phyloP scores from a whole-genome alignment of 192 early-diverging fungal species.

The Backusella morwellensis region DNA sequence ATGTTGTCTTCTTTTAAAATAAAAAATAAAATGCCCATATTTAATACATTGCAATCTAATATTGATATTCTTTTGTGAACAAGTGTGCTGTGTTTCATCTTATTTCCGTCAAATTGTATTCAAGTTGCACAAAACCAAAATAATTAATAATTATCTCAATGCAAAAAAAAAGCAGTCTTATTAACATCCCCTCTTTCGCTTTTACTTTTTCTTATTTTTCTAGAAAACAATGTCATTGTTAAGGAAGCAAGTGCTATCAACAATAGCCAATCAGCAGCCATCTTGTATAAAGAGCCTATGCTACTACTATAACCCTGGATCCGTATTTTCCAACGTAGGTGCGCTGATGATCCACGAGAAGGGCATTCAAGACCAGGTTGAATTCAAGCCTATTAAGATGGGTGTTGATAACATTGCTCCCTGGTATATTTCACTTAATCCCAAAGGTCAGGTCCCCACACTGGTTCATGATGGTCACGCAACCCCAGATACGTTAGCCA shows the following conservation, averaged over 20 bases:
- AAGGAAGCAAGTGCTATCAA: background rate
- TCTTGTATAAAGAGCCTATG: background rate
- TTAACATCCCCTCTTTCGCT: background rate
- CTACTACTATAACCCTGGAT: background rate
- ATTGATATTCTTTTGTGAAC: no score
- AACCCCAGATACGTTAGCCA: background rate
- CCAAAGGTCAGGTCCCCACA: slow-evolving; percentile 17
- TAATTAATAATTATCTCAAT: no score
- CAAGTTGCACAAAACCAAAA: no score
- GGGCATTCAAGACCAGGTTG: slow-evolving; percentile 4
- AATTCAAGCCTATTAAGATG: background rate
- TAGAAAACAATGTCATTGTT: background rate
- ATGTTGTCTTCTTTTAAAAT: background rate
- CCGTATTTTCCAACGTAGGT: background rate
- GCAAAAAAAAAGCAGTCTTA: background rate
- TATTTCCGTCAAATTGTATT: no score
- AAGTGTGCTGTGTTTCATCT: no score
- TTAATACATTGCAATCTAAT: no score
- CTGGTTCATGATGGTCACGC: background rate
- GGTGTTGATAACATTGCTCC: slow-evolving; percentile 15
- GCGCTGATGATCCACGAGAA: background rate
- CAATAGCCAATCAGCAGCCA: background rate
- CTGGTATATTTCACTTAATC: slow-evolving; percentile 16
- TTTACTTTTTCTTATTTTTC: background rate
- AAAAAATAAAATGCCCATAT: no score